Evolutionary conservation across 2,329 filamentous ascomycete genomes (phyloP).

Genomic region (Juglanconis oblonga): DNA sequence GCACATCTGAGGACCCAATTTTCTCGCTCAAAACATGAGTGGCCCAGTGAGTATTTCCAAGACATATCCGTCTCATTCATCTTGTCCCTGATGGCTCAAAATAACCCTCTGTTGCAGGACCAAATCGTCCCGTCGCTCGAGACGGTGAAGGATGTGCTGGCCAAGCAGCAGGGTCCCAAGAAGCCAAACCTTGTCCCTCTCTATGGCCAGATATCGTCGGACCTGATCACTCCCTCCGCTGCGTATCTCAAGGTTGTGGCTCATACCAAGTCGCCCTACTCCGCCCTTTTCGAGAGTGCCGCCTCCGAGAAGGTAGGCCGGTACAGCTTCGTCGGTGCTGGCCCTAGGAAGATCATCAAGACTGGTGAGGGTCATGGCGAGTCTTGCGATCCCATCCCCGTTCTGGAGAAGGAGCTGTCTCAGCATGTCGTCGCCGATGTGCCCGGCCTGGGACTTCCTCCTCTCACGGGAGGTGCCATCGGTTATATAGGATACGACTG

Average conservation of each 20-base stretch:
- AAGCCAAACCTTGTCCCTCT: slow-evolving; percentile 70
- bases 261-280: slow-evolving; percentile 72
- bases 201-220: slow-evolving; percentile 80
- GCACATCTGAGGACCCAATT: background rate
- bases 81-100: slow-evolving; percentile 14
- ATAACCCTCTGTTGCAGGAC: slow-evolving; percentile 31
- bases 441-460: slow-evolving; percentile 77
- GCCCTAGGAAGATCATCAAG: slow-evolving; percentile 74
- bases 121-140: slow-evolving; percentile 43
- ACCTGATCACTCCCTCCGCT: slow-evolving; percentile 89
- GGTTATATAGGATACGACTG: slow-evolving; percentile 98
- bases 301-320: slow-evolving; percentile 90
- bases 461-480: slow-evolving; percentile 86
- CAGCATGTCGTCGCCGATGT: slow-evolving; percentile 78
- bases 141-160: slow-evolving; percentile 42
- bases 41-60: slow-evolving; percentile 15
- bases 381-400: slow-evolving; percentile 78
- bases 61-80: background rate
- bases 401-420: slow-evolving; percentile 76
- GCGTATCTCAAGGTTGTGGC: slow-evolving; percentile 90
- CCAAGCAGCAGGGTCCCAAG: slow-evolving; percentile 32
- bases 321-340: slow-evolving; percentile 92
- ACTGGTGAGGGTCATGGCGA: slow-evolving; percentile 86
- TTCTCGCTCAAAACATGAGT: slow-evolving; percentile 15
- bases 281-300: slow-evolving; percentile 94